Conservation (phyloP, 768 basidiomycete genomes). For the Auricularia cornea region DNA sequence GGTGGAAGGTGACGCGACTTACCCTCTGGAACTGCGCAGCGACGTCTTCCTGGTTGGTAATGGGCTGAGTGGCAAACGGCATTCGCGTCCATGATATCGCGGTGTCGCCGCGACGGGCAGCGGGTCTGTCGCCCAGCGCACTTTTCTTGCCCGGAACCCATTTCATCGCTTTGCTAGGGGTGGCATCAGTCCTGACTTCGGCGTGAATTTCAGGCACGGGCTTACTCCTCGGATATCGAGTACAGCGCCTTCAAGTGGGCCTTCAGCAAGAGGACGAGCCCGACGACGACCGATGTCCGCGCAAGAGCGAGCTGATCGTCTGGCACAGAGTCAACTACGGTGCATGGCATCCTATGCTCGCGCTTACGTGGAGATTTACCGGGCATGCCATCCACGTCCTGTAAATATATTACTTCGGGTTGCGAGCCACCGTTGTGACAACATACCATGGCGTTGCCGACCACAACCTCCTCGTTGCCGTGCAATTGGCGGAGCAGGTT, state of each 20-base stretch:
- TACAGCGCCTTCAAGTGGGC: conserved; percentile 78
- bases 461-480: conserved; percentile 13
- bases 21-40: conserved; percentile 57
- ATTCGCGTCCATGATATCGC: conserved; percentile 68
- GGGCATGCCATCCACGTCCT: neutral
- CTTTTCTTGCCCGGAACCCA: conserved; percentile 86
- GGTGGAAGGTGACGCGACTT: too few relatives aligned
- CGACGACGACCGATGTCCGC: conserved; percentile 56
- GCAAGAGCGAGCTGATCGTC: conserved; percentile 10
- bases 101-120: conserved; percentile 49
- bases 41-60: conserved; percentile 56
- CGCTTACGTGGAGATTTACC: neutral
- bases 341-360: neutral
- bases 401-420: too few relatives aligned
- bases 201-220: neutral
- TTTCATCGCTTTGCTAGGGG: conserved; percentile 77
- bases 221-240: conserved; percentile 84
- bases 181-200: conserved; percentile 1
- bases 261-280: conserved; percentile 84
- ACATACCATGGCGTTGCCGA: conserved; percentile 5
- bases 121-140: conserved; percentile 77
- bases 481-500: conserved; percentile 59
- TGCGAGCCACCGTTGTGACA: too few relatives aligned
- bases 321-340: conserved; percentile 3
- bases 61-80: conserved; percentile 52